A percentile compares a stretch with the other conserved stretches of the same genome.
Evolutionary conservation across 345 rosid species (phyloP).

Genomic region (Trapa incisa): DNA sequence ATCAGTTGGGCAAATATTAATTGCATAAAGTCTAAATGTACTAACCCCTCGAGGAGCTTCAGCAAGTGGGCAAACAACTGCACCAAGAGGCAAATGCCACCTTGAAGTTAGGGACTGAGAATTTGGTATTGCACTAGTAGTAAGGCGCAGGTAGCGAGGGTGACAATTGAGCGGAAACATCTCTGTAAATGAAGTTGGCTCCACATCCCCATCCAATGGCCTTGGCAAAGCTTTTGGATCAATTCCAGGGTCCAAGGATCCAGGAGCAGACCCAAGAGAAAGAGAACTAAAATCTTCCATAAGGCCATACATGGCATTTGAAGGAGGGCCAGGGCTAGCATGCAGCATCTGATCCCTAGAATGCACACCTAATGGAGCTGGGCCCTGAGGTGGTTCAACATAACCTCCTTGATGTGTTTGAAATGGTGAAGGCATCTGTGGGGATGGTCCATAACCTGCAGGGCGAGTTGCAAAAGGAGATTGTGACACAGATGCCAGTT

Average conservation of each 20-base stretch:
- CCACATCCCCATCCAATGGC: conserved; percentile 89
- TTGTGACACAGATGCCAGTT: conserved; percentile 37
- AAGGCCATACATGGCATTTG: conserved; percentile 58
- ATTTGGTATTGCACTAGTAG: conserved; percentile 77
- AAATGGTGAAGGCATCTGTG: too few relatives aligned
- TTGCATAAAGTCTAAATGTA: conserved; percentile 9
- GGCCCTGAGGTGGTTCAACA: conserved; percentile 27
- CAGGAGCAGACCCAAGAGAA: conserved; percentile 62
- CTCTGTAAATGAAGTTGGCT: conserved; percentile 52
- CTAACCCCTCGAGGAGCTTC: conserved; percentile 91
- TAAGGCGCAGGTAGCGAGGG: conserved; percentile 76
- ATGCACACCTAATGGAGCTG: conserved; percentile 24
- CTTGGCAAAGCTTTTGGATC: conserved; percentile 74
- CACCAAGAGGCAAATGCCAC: conserved; percentile 99
- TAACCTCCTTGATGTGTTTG: conserved; percentile 33
- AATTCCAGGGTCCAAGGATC: conserved; percentile 69
- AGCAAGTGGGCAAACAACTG: conserved; percentile 97
- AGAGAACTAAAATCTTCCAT: conserved; percentile 79
- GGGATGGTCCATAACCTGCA: conserved; percentile 25
- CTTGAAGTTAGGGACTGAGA: conserved; percentile 84
- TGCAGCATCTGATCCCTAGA: conserved; percentile 49
- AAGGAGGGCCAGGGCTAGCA: conserved; percentile 49
- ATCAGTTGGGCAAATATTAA: conserved; percentile 4
- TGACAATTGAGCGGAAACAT: conserved; percentile 67
- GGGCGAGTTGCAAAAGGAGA: conserved; percentile 42